These are phyloP conservation scores for Sporothrix inflata DNA, from an alignment of 2,329 filamentous ascomycete genomes.

Conservation along the genomic window DNA sequence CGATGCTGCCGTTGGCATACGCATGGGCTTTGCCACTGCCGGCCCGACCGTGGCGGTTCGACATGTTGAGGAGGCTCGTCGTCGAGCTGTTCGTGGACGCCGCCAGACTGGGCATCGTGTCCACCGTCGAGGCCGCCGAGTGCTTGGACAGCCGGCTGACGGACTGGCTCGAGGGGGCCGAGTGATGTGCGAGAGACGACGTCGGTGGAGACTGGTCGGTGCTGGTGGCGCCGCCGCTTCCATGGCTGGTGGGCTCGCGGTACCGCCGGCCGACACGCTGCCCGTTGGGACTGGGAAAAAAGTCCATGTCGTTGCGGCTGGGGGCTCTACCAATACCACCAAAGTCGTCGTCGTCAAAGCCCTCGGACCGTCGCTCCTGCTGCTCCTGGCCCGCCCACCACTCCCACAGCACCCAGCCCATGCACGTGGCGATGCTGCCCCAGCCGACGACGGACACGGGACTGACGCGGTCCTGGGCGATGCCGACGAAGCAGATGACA, in stretches of 20 bases:
- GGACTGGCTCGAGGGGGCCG: not conserved
- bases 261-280: constrained; percentile 17
- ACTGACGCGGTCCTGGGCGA: constrained; percentile 83
- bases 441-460: constrained; percentile 87
- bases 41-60: constrained; percentile 2
- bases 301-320: not conserved
- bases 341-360: constrained; percentile 13
- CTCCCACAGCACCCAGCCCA: constrained; percentile 92
- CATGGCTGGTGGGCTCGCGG: constrained; percentile 33
- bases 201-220: not conserved
- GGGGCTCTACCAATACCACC: not conserved
- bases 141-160: not conserved
- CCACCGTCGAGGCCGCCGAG: not conserved
- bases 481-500: constrained; percentile 88
- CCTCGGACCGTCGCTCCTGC: constrained; percentile 21
- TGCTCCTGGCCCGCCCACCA: constrained; percentile 73
- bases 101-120: not conserved
- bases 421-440: constrained; percentile 78
- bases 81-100: constrained; percentile 28
- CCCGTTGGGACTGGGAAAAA: not conserved
- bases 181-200: constrained; percentile 1
- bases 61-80: constrained; percentile 29
- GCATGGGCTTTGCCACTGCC: not conserved
- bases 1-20: not conserved
- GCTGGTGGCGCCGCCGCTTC: constrained; percentile 29